phyloP scores from a whole-genome alignment of 371 early-diverging fungal species.

The Gilbertella persicaria region DNA sequence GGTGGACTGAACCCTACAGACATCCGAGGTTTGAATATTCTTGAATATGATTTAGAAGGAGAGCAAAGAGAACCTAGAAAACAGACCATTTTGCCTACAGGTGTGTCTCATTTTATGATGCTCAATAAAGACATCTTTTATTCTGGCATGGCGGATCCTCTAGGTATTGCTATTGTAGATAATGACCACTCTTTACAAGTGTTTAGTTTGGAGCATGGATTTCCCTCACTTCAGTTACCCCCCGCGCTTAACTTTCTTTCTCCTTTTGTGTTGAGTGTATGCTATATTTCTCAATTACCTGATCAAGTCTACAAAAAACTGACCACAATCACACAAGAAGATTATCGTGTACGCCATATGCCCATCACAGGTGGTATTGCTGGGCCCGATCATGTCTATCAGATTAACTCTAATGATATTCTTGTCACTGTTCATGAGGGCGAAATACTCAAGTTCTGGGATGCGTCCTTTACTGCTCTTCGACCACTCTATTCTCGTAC shows the following conservation, averaged over 20 bases:
- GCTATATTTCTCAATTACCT: slow-evolving; percentile 29
- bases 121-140: slow-evolving; percentile 48
- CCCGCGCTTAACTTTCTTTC: slow-evolving; percentile 49
- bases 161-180: slow-evolving; percentile 45
- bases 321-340: slow-evolving; percentile 5
- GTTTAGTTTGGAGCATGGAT: slow-evolving; percentile 36
- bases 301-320: slow-evolving; percentile 27
- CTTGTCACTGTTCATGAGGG: slow-evolving; percentile 52
- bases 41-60: slow-evolving; percentile 44
- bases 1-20: slow-evolving; percentile 40
- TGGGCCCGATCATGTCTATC: slow-evolving; percentile 43
- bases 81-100: slow-evolving; percentile 47
- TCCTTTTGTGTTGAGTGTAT: slow-evolving; percentile 40
- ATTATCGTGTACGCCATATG: slow-evolving; percentile 29
- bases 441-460: slow-evolving; percentile 54
- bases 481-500: slow-evolving; percentile 53
- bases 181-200: slow-evolving; percentile 35
- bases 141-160: slow-evolving; percentile 44
- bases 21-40: slow-evolving; percentile 46
- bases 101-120: slow-evolving; percentile 54
- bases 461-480: slow-evolving; percentile 51
- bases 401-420: slow-evolving; percentile 47
- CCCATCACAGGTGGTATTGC: slow-evolving; percentile 54
- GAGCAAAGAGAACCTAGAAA: slow-evolving; percentile 45
- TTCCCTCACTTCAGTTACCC: slow-evolving; percentile 39